Conservation (phyloP, 129 eudicot genomes). For the Calendula officinalis region DNA sequence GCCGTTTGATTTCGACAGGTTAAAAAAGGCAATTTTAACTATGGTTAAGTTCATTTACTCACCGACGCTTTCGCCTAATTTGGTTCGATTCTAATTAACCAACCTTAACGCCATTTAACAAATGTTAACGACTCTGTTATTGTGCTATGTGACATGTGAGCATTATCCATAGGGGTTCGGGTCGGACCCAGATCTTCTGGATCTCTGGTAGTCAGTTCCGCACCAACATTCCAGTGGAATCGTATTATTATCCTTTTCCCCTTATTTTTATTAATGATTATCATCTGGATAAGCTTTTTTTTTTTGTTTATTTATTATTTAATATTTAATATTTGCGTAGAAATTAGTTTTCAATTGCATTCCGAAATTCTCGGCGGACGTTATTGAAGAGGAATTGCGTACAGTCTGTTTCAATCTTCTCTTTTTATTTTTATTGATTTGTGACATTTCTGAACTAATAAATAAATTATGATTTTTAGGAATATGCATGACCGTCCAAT, state of each 20-base stretch:
- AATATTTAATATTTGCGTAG: conserved; percentile 20
- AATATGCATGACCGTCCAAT: too few relatives aligned
- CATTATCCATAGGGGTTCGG: conserved; percentile 15
- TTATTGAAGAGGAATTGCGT: conserved; percentile 19
- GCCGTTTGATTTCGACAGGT: conserved; percentile 26
- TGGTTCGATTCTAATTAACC: neutral
- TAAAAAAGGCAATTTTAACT: conserved; percentile 10
- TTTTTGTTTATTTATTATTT: neutral
- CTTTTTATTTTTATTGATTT: neutral
- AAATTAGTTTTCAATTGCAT: conserved; percentile 20
- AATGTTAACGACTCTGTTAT: conserved; percentile 15
- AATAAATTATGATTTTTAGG: too few relatives aligned
- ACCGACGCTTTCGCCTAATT: conserved; percentile 23
- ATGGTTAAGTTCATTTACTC: conserved; percentile 24
- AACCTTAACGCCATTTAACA: conserved; percentile 17
- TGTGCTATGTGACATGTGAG: conserved; percentile 26
- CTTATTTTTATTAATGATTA: neutral
- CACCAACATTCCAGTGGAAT: conserved; percentile 34
- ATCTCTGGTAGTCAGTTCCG: conserved; percentile 7
- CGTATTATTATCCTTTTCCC: neutral
- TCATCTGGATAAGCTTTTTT: conserved; percentile 10
- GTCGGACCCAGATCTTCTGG: conserved; percentile 18
- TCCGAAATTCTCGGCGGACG: conserved; percentile 41
- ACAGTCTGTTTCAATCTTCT: conserved; percentile 14
- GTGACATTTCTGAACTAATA: too few relatives aligned